A percentile compares a stretch with the other conserved stretches of the same genome.
phyloP scores from a whole-genome alignment of 306 rosid species.

The Rosa rugosa region DNA sequence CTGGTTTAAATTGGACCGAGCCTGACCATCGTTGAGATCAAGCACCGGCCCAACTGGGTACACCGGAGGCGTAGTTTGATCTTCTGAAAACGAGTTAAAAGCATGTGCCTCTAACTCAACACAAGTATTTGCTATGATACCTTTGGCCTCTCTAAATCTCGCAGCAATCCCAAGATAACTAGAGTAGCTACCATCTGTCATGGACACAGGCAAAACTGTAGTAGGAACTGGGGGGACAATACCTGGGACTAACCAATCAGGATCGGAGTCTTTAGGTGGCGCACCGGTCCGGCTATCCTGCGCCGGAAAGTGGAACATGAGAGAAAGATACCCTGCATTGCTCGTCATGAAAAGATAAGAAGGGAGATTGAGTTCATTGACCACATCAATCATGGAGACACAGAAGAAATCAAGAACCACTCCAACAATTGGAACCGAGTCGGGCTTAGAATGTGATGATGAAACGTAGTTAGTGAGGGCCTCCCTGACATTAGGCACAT shows the following conservation, averaged over 20 bases:
- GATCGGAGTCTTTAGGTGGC: conserved; percentile 37
- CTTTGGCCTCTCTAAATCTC: conserved; percentile 44
- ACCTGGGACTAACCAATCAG: conserved; percentile 40
- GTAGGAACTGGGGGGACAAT: conserved; percentile 37
- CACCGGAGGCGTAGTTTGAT: conserved; percentile 38
- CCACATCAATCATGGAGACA: conserved; percentile 47
- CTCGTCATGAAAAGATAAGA: conserved; percentile 46
- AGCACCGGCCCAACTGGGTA: conserved; percentile 63
- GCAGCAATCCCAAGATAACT: conserved; percentile 35
- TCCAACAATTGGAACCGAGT: conserved; percentile 27
- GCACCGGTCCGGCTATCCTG: conserved; percentile 24
- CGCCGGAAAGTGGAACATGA: conserved; percentile 33
- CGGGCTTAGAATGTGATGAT: conserved; percentile 15
- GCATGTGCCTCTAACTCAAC: conserved; percentile 42
- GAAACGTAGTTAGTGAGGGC: conserved; percentile 20
- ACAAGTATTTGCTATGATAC: conserved; percentile 58
- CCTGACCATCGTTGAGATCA: conserved; percentile 30
- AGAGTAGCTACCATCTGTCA: conserved; percentile 46
- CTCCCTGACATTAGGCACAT: conserved; percentile 28
- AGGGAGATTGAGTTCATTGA: conserved; percentile 44
- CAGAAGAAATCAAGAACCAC: conserved; percentile 58
- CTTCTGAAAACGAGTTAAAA: conserved; percentile 33
- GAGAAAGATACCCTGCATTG: conserved; percentile 39
- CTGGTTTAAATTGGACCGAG: conserved; percentile 33
- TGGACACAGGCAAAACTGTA: conserved; percentile 39